These are phyloP conservation scores for Globisporangium takayamanum DNA, from an alignment of 352 stramenopile species.

Conservation along the genomic window DNA sequence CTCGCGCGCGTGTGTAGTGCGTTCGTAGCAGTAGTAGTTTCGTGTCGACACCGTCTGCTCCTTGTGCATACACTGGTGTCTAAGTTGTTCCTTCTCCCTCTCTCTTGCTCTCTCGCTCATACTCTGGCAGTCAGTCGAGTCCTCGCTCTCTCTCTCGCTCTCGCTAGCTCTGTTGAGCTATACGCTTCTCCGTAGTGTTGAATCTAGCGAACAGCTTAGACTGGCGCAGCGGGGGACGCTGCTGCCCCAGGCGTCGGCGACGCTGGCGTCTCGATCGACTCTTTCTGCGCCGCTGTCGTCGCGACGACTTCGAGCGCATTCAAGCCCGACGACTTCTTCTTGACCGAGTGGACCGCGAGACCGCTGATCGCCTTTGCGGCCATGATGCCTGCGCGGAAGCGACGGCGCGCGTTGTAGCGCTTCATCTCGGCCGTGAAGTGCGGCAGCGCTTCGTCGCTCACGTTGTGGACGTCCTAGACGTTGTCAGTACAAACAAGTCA, in stretches of 20 bases:
- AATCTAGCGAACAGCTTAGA: conserved; percentile 25
- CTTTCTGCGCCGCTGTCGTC: conserved; percentile 7
- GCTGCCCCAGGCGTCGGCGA: conserved; percentile 9
- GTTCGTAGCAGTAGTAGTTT: too few species aligned
- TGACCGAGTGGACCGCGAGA: conserved; percentile 22
- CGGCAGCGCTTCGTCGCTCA: conserved; percentile 70
- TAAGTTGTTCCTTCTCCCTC: too few species aligned
- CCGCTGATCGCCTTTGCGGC: conserved; percentile 62
- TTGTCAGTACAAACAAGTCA: background rate
- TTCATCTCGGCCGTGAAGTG: conserved; percentile 90
- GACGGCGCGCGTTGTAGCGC: conserved; percentile 76
- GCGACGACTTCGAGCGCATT: conserved; percentile 24
- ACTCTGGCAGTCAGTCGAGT: too few species aligned
- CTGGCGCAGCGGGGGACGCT: conserved; percentile 11
- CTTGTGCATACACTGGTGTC: too few species aligned
- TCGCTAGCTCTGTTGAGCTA: too few species aligned
- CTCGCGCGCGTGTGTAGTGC: too few species aligned
- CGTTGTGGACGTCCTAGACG: conserved; percentile 47
- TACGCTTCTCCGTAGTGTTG: conserved; percentile 10
- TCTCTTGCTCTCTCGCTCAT: too few species aligned
- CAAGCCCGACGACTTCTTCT: conserved; percentile 43
- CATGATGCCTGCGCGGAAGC: conserved; percentile 80
- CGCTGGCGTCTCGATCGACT: conserved; percentile 18
- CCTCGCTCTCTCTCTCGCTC: too few species aligned
- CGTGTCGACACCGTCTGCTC: too few species aligned